Evolutionary conservation across 352 stramenopile genomes (phyloP).

Genomic region (Hyphochytrium catenoides): DNA sequence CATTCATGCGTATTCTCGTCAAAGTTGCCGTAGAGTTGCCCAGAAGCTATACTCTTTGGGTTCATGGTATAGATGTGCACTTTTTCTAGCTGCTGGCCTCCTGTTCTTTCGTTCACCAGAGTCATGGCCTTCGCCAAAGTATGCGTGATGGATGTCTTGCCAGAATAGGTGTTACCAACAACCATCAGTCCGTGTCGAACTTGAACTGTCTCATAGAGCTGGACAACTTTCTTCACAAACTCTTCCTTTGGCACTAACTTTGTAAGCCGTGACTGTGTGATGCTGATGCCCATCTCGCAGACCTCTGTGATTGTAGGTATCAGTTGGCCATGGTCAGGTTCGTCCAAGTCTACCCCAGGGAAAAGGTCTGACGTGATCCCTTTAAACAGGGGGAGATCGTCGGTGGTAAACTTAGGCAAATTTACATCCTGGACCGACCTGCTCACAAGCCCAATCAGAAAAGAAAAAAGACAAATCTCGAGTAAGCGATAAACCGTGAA

Average conservation of each 20-base stretch:
- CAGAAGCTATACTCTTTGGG: conserved; percentile 78
- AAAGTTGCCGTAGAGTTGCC: conserved; percentile 81
- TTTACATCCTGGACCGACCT: conserved; percentile 77
- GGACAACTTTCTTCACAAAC: conserved; percentile 67
- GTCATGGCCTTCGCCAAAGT: conserved; percentile 47
- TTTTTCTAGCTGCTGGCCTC: conserved; percentile 24
- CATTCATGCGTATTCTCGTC: conserved; percentile 82
- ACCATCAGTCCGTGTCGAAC: conserved; percentile 88
- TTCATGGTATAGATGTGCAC: conserved; percentile 72
- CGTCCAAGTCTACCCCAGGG: conserved; percentile 50
- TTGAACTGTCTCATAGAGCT: conserved; percentile 87
- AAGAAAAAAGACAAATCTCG: neutral
- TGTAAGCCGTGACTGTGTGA: conserved; percentile 23
- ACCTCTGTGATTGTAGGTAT: conserved; percentile 52
- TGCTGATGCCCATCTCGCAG: conserved; percentile 28
- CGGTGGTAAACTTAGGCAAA: conserved; percentile 74
- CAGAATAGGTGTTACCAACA: conserved; percentile 70
- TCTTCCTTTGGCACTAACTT: conserved; percentile 38
- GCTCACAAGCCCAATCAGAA: neutral
- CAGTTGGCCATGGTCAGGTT: conserved; percentile 53
- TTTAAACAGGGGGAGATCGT: conserved; percentile 73
- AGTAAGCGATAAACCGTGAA: conserved; percentile 1
- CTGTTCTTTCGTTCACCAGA: conserved; percentile 25
- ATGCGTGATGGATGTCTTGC: conserved; percentile 77
- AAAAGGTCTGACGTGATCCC: conserved; percentile 84